phyloP scores from a whole-genome alignment of 441 rosid species.

The Aquilaria agallochum region DNA sequence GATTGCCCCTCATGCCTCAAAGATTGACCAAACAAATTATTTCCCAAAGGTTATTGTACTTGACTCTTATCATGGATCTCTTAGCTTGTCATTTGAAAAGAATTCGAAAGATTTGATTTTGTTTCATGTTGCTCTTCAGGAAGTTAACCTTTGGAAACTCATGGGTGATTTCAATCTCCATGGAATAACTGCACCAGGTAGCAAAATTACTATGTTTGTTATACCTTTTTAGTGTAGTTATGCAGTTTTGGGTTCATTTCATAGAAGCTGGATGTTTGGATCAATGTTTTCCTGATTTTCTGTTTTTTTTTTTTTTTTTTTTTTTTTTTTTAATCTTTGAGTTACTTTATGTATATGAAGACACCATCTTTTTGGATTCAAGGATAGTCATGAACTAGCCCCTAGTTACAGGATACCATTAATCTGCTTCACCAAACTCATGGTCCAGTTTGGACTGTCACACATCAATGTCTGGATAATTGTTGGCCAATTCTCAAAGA shows the following conservation, averaged over 20 bases:
- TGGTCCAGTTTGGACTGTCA: background rate
- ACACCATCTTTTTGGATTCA: no score
- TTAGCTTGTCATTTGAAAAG: background rate
- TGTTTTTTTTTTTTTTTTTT: no score
- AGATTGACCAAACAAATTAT: constrained; percentile 65
- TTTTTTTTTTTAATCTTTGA: no score
- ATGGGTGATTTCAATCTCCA: constrained; percentile 96
- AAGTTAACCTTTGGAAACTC: constrained; percentile 84
- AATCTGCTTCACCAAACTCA: no score
- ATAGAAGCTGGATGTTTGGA: background rate
- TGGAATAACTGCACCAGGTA: constrained; percentile 95
- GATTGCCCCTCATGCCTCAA: constrained; percentile 73
- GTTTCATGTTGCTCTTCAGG: constrained; percentile 34
- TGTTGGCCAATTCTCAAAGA: no score
- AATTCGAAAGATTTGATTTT: background rate
- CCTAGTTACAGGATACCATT: no score
- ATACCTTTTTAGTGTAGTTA: no score
- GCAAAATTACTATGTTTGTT: background rate
- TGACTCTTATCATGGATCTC: background rate
- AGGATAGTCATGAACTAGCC: no score
- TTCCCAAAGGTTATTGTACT: constrained; percentile 64
- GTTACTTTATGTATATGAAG: no score
- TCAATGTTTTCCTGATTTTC: no score
- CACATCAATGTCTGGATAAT: no score
- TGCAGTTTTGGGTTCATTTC: background rate